A percentile compares a stretch with the other conserved stretches of the same genome.
These are phyloP conservation scores for Schoenoplectus triqueter DNA, from an alignment of 202 grass and related monocot species.

Conservation along the genomic window DNA sequence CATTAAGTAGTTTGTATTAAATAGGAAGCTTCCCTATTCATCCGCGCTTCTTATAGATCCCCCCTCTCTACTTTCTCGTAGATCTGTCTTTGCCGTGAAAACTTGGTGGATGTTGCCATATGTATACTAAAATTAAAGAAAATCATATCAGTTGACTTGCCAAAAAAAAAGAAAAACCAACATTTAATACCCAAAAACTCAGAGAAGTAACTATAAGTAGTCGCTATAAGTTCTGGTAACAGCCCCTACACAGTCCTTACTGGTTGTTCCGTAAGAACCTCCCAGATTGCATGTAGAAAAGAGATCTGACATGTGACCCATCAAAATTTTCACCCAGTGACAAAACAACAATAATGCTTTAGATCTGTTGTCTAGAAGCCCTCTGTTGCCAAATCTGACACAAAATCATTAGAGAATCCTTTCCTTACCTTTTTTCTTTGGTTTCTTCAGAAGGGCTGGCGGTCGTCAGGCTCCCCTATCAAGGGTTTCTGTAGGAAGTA, in stretches of 20 bases:
- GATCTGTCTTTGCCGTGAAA: background rate
- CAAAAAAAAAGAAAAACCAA: background rate
- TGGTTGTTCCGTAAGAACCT: too few species aligned
- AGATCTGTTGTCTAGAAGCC: slow-evolving; percentile 5
- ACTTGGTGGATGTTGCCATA: background rate
- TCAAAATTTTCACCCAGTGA: background rate
- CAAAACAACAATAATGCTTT: background rate
- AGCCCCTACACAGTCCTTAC: background rate
- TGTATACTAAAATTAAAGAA: background rate
- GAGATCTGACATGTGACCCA: background rate
- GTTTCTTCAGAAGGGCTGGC: too few species aligned
- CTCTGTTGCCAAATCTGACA: background rate
- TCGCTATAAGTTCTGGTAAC: background rate
- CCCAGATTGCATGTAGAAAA: background rate
- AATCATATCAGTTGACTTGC: background rate
- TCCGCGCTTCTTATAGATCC: background rate
- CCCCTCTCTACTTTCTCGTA: background rate
- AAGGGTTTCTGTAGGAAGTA: slow-evolving; percentile 4
- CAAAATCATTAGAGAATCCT: background rate
- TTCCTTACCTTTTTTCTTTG: too few species aligned
- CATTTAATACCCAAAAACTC: background rate
- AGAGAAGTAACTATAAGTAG: background rate
- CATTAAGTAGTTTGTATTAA: background rate
- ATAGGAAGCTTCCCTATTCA: background rate
- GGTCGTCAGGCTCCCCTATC: background rate